Evolutionary conservation across 352 stramenopile species (phyloP), one percentile per base, ranked within the genome.

Genomic region (Globisporangium sylvaticum): DNA sequence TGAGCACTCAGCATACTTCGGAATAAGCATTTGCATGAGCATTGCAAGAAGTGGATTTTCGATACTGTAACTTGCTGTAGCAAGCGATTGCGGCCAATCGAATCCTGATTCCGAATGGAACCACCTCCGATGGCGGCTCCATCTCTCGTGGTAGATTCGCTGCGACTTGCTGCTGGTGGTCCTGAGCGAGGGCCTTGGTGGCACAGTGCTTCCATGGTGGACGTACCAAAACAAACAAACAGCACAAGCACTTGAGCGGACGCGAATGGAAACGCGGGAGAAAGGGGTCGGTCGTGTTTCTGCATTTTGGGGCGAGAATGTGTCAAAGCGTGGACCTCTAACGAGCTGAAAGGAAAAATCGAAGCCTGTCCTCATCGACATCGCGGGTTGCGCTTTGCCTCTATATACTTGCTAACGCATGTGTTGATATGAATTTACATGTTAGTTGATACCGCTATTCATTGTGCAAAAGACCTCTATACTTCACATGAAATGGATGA

Each of bases 291-390:
- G 39, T 14, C 42, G 10, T 22, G 6, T 50, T 50, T 10, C 42
- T 50, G 42, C 42, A 50, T 50, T 50, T 44, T 50, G 57, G n/a
- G 32, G 57, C 24, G 57, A 62, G 57, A 62, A 50, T 52, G 24
- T 50, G 57, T 62, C 57, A 62, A 62, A 50, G 32, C 32, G 57
- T 62, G 48, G 57, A 25, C 27, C 53, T 29, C 48, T 1, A 46
- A 27, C 27, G 27, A 27, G 53, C 53, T 24, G 42, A 18, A 4
- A 9, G 42, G 32, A 50, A 44, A 62, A 50, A 62, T 62, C 53
- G 53, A 58, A 58, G 42, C 42, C 42, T 50, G 42, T 50, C 42
- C 20, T 22, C 4, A 4, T 9, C 18, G 4, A 48, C 1, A 18
- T 29, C 27, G 25, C 1, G 12, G 5, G 25, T 18, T 39, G 12